phyloP scores from a whole-genome alignment of 768 basidiomycete species.

The Paxillus ammoniavirescens region DNA sequence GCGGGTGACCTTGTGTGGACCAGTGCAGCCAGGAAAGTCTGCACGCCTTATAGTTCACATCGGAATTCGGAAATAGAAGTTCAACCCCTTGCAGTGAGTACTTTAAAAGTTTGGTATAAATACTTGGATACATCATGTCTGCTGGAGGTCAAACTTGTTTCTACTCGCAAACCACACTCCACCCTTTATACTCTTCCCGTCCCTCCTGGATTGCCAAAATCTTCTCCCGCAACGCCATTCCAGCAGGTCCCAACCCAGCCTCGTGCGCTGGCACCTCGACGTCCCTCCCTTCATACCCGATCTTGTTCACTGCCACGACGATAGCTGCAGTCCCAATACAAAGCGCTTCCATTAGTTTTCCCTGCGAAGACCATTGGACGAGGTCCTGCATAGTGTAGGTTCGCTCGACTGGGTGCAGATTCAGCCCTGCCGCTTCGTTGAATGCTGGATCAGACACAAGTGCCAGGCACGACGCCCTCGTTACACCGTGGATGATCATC shows the following conservation, averaged over 20 bases:
- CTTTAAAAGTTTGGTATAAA: no score
- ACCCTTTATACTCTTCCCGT: conserved; percentile 54
- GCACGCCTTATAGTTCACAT: no score
- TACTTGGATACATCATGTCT: no score
- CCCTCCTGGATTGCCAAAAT: conserved; percentile 82
- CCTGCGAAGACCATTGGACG: conserved; percentile 52
- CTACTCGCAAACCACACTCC: conserved; percentile 48
- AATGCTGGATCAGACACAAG: conserved; percentile 66
- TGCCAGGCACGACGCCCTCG: conserved; percentile 78
- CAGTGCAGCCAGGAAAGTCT: no score
- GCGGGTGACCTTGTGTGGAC: no score
- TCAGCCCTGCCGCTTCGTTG: conserved; percentile 21
- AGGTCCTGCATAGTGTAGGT: conserved; percentile 60
- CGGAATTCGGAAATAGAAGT: no score
- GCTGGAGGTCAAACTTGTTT: neutral
- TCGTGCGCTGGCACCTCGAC: conserved; percentile 62
- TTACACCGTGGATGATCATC: conserved; percentile 90
- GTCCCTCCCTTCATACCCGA: conserved; percentile 70
- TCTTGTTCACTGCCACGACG: conserved; percentile 66
- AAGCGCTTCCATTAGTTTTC: conserved; percentile 76
- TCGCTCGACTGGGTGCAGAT: conserved; percentile 51
- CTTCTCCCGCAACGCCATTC: conserved; percentile 65
- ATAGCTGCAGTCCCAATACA: conserved; percentile 84
- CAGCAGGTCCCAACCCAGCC: conserved; percentile 51
- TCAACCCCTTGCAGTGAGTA: no score